These are phyloP conservation scores for Fusarium equiseti DNA, from an alignment of 2,329 filamentous ascomycete genomes.

Conservation along the genomic window DNA sequence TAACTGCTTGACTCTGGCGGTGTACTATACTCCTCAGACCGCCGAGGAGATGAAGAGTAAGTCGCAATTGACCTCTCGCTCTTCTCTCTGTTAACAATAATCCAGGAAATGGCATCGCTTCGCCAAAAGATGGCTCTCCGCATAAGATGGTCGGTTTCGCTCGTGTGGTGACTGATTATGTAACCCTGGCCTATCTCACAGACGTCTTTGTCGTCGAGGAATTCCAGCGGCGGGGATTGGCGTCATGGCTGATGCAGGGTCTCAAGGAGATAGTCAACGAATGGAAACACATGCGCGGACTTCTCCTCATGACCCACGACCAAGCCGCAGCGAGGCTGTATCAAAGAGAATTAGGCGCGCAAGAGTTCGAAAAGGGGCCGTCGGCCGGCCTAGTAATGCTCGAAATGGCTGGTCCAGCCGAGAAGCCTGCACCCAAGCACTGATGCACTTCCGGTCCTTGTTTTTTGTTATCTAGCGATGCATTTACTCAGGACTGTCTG, in stretches of 20 bases:
- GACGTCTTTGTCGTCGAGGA: conserved; percentile 74
- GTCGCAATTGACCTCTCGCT: conserved; percentile 17
- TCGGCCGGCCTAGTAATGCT: conserved; percentile 56
- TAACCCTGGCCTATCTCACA: conserved; percentile 75
- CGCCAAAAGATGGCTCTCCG: conserved; percentile 48
- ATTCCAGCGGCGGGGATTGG: conserved; percentile 72
- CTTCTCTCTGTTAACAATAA: conserved; percentile 15
- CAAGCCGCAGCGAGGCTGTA: conserved; percentile 59
- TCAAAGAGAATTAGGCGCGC: conserved; percentile 59
- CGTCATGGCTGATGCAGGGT: conserved; percentile 72
- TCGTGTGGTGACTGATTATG: conserved; percentile 75
- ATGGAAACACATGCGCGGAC: conserved; percentile 70
- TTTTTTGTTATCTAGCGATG: conserved; percentile 33
- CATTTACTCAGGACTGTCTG: conserved; percentile 31
- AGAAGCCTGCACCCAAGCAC: conserved; percentile 52
- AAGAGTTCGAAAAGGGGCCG: conserved; percentile 58
- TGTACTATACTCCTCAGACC: conserved; percentile 62
- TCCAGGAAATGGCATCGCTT: conserved; percentile 51
- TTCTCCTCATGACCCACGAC: conserved; percentile 66
- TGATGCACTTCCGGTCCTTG: conserved; percentile 35
- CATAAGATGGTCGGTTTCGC: conserved; percentile 57
- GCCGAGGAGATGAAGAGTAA: conserved; percentile 56
- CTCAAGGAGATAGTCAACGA: conserved; percentile 67
- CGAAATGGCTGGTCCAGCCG: conserved; percentile 55
- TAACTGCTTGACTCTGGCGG: conserved; percentile 69